These are phyloP conservation scores for Phialophora verrucosa DNA, from an alignment of 2,329 filamentous ascomycete genomes.

Conservation along the genomic window DNA sequence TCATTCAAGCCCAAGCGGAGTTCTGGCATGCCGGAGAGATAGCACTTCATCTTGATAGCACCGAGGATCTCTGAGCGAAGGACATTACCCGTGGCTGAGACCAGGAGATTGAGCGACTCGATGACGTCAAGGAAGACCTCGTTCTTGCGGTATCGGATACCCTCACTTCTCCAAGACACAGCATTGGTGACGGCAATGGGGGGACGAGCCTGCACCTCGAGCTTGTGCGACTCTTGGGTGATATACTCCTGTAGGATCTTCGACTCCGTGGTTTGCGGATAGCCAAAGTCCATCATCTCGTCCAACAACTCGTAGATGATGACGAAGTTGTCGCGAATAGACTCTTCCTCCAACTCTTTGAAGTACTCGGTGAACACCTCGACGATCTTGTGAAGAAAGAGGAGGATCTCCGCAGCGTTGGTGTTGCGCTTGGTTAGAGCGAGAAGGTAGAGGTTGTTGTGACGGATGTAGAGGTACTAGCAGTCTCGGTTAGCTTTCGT, in stretches of 20 bases:
- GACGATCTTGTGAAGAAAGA: conserved; percentile 97
- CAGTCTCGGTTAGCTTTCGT: conserved; percentile 16
- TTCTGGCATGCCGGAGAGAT: conserved; percentile 97
- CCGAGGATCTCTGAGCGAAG: conserved; percentile 94
- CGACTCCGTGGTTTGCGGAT: conserved; percentile 95
- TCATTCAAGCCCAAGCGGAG: conserved; percentile 92
- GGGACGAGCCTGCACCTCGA: conserved; percentile 92
- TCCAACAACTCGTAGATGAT: conserved; percentile 98
- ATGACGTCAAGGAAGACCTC: conserved; percentile 98
- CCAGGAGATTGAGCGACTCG: conserved; percentile 93
- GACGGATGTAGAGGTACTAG: conserved; percentile 97
- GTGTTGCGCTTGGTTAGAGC: conserved; percentile 98
- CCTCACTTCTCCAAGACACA: conserved; percentile 96
- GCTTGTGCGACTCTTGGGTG: conserved; percentile 97
- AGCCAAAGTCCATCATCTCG: conserved; percentile 99
- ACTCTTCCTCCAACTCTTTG: conserved; percentile 98
- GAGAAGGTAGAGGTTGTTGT: conserved; percentile 98
- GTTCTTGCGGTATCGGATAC: conserved; percentile 98
- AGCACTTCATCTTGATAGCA: conserved; percentile 99
- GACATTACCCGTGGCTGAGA: conserved; percentile 92
- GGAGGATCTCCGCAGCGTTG: conserved; percentile 96
- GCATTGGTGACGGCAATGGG: conserved; percentile 98
- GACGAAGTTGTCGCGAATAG: conserved; percentile 98
- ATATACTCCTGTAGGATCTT: conserved; percentile 99
- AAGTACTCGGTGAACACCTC: conserved; percentile 99